These are phyloP conservation scores for Phytophthora pinifolia DNA, from an alignment of 352 stramenopile species.

Conservation along the genomic window DNA sequence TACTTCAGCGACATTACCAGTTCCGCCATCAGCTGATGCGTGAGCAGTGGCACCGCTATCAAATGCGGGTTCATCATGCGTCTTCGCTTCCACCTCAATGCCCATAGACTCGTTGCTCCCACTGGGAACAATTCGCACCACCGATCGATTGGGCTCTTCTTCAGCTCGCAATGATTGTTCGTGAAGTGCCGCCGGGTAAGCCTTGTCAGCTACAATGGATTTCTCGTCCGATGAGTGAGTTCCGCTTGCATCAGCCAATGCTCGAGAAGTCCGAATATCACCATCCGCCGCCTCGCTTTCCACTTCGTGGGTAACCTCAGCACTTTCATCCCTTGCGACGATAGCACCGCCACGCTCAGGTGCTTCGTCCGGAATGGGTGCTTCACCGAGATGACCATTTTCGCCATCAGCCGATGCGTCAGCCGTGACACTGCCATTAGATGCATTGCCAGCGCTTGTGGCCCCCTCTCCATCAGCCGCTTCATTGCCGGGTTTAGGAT, in stretches of 20 bases:
- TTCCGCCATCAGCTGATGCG: not conserved
- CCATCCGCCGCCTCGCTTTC: not conserved
- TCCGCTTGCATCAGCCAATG: not conserved
- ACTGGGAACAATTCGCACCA: not conserved
- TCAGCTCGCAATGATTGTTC: not conserved
- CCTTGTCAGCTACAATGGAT: not conserved
- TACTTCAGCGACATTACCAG: not conserved
- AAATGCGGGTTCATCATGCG: not conserved
- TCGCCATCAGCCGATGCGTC: not conserved
- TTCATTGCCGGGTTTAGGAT: not conserved
- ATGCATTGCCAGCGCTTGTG: not conserved
- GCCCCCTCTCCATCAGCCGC: not conserved
- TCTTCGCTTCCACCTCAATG: not conserved
- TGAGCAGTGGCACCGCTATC: constrained; percentile 1
- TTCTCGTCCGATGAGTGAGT: constrained; percentile 1
- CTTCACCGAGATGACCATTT: not conserved
- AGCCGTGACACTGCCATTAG: constrained; percentile 1
- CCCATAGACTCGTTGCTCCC: not conserved
- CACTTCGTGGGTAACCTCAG: not conserved
- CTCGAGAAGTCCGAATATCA: not conserved
- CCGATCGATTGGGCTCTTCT: not conserved
- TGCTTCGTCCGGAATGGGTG: not conserved
- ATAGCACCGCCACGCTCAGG: not conserved
- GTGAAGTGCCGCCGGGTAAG: constrained; percentile 3
- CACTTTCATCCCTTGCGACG: not conserved